Evolutionary conservation across 768 basidiomycete species (phyloP).

Genomic region (Fomitopsis serialis): DNA sequence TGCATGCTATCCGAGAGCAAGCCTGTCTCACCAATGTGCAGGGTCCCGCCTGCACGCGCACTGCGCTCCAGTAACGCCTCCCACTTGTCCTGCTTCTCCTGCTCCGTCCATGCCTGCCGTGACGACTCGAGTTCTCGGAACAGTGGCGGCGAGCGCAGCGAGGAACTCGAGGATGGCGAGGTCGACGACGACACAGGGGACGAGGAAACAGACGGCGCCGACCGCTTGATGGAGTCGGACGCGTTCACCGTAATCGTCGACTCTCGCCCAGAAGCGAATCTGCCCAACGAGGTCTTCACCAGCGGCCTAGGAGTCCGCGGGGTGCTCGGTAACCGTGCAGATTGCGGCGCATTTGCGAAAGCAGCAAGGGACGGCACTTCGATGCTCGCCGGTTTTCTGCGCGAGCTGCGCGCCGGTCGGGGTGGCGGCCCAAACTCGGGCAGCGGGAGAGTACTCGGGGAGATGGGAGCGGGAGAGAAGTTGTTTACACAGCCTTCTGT

Average conservation of each 20-base stretch:
- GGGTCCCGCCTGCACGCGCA: slow-evolving; percentile 66
- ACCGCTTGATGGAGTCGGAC: slow-evolving; percentile 15
- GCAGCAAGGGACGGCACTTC: slow-evolving; percentile 5
- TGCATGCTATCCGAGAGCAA: slow-evolving; percentile 35
- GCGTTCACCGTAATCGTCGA: slow-evolving; percentile 24
- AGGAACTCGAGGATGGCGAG: slow-evolving; percentile 9
- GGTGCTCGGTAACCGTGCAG: slow-evolving; percentile 11
- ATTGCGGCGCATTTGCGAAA: background rate
- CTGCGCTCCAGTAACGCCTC: slow-evolving; percentile 62
- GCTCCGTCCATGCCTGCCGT: slow-evolving; percentile 45
- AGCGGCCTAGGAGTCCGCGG: slow-evolving; percentile 14
- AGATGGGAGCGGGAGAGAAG: slow-evolving; percentile 24
- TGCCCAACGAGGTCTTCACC: slow-evolving; percentile 1
- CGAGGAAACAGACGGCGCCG: slow-evolving; percentile 7
- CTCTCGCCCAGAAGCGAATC: background rate
- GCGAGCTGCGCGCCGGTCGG: slow-evolving; percentile 22
- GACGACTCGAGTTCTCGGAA: slow-evolving; percentile 43
- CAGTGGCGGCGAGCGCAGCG: slow-evolving; percentile 29
- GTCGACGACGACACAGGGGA: slow-evolving; percentile 19
- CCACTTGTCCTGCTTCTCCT: slow-evolving; percentile 72
- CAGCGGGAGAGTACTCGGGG: slow-evolving; percentile 17
- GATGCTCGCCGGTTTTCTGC: slow-evolving; percentile 12
- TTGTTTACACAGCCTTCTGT: slow-evolving; percentile 40
- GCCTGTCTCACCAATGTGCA: slow-evolving; percentile 46
- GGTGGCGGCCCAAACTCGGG: slow-evolving; percentile 6